Evolutionary conservation across 1,139 yeast genomes (phyloP).

Genomic region (Casaregolazyma suthepensis): DNA sequence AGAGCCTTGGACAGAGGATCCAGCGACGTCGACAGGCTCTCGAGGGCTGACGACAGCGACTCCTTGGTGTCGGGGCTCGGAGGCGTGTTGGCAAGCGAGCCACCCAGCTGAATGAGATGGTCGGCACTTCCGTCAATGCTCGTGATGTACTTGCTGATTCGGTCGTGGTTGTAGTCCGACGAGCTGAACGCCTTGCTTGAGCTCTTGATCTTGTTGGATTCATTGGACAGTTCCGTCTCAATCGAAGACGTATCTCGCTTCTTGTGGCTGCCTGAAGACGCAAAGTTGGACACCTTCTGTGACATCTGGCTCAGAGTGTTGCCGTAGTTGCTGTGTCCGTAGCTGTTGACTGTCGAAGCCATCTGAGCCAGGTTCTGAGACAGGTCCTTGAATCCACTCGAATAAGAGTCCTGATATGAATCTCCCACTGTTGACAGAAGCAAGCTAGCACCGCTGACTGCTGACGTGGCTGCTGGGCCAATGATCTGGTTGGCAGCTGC

Average conservation of each 20-base stretch:
- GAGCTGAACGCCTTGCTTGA: background rate
- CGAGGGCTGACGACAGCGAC: background rate
- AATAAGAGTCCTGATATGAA: background rate
- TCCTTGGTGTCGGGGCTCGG: background rate
- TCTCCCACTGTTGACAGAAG: conserved; percentile 3
- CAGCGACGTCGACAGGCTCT: background rate
- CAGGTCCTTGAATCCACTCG: conserved; percentile 1
- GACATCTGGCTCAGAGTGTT: background rate
- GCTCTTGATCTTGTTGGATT: background rate
- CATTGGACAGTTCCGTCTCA: background rate
- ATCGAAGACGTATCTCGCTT: conserved; percentile 4
- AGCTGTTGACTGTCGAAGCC: background rate
- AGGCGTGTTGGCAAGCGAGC: background rate
- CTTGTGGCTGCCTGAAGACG: background rate
- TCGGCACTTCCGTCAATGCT: background rate
- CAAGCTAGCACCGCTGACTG: conserved; percentile 13
- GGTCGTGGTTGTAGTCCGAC: background rate
- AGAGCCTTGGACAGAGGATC: background rate
- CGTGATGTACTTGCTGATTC: background rate
- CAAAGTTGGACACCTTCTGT: background rate
- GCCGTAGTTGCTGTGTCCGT: background rate
- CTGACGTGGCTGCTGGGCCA: conserved; percentile 20
- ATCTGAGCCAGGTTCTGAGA: background rate
- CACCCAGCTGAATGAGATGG: background rate
- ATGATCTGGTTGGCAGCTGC: background rate